Base-by-base conservation (phyloP, 2,329 filamentous ascomycete genomes). In the Teratosphaeria zuluensis region DNA sequence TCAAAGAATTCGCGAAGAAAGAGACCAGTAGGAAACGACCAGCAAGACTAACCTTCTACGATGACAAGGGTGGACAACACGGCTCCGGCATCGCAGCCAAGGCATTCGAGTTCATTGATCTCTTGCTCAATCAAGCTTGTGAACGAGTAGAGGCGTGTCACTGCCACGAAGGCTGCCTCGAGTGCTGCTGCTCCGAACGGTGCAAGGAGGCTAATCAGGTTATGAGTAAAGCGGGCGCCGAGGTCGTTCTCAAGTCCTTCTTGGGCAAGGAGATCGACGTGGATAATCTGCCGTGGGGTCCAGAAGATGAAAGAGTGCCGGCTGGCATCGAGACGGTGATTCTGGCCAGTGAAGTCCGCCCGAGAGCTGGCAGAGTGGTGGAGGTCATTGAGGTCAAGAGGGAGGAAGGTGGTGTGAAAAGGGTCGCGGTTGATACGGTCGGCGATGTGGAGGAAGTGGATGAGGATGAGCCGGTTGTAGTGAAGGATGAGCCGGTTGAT, bases 31-130 rank as follows among this genome's bases (percentile, higher is more conserved):
- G 92, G 32, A 96, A 96, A 74, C 81, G 94, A 3, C 94, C 92
- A 0, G 94, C 91, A 0, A 79, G 94, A 0, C 75, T 99, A 54
- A 96, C 90, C 0, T 96, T 99, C 68, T 99, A 97, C 74, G 94
- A 97, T 71, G 87, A 90, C 2, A 96, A 95, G 73, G 94, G 94
- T 7, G 92, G 92, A 0, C 81, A 88, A 0, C 82, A 84, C 51
- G 92, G 92, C 0, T 88, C 84, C 0, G 94, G 94, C 0, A 95
- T 96, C 65, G 90, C 88, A 62, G 89, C 87, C 46, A 96, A 96
- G 70, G 92, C 91, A 0, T 97, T 97, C 68, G 92, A 97, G 68
- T 95, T 95, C 68, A 80, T 96, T 21, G 90, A 96, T 67, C 72
- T 87, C 35, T 76, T 97, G 35, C 80, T 97, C 1, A 77, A 77